A percentile compares a stretch with the other conserved stretches of the same genome.
Conservation (phyloP, 2,329 filamentous ascomycete species). For the Aspergillus quadrilineatus region DNA sequence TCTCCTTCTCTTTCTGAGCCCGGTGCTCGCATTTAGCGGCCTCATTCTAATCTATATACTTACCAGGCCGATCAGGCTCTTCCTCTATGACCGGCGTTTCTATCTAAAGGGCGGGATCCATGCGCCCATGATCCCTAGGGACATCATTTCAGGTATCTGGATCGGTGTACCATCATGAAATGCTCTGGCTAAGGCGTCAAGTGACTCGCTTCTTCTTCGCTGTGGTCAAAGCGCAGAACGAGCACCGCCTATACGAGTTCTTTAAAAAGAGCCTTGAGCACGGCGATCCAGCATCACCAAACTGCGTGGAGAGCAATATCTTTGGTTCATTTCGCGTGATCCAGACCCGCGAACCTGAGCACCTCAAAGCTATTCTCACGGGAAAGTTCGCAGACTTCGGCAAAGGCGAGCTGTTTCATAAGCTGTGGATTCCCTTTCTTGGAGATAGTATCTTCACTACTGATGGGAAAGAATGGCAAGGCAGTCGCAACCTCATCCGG, state of each 20-base stretch:
- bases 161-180: neutral
- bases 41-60: slow-evolving; percentile 4
- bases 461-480: slow-evolving; percentile 4
- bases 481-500: slow-evolving; percentile 5
- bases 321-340: slow-evolving; percentile 5
- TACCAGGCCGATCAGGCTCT: neutral
- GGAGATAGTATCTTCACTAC: slow-evolving; percentile 4
- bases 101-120: slow-evolving; percentile 3
- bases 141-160: slow-evolving; percentile 10
- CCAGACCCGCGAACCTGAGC: slow-evolving; percentile 5
- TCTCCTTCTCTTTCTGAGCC: slow-evolving; percentile 4
- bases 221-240: slow-evolving; percentile 5
- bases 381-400: slow-evolving; percentile 5
- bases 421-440: slow-evolving; percentile 2
- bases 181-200: slow-evolving; percentile 3
- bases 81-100: slow-evolving; percentile 7
- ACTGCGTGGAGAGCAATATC: slow-evolving; percentile 9
- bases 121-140: neutral
- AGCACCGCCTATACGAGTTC: slow-evolving; percentile 5
- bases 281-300: slow-evolving; percentile 3
- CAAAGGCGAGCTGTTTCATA: slow-evolving; percentile 7
- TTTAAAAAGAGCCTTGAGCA: neutral
- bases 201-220: slow-evolving; percentile 4
- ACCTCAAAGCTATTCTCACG: slow-evolving; percentile 1
- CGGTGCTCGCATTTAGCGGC: slow-evolving; percentile 2